Conservation (phyloP, 331 rosid species). For the Acacia pycnantha region DNA sequence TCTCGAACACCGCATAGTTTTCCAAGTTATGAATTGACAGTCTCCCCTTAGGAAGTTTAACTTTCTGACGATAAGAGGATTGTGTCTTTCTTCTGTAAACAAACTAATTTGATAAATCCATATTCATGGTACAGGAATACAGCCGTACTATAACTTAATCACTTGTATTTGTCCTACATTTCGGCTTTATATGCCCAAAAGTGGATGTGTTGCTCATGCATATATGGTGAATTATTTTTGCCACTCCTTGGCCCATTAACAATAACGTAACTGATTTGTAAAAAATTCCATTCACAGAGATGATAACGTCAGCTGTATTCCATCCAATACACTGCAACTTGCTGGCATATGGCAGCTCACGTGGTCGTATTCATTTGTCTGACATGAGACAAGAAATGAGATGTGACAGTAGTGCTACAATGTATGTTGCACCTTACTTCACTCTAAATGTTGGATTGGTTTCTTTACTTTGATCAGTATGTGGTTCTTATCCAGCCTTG, state of each 20-base stretch:
- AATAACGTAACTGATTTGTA: not conserved
- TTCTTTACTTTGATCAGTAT: slow-evolving; percentile 1
- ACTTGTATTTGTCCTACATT: not conserved
- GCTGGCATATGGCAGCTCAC: slow-evolving; percentile 77
- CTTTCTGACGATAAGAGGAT: too few species aligned
- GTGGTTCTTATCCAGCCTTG: slow-evolving; percentile 25
- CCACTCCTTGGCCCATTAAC: too few species aligned
- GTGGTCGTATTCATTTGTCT: slow-evolving; percentile 62
- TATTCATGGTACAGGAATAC: not conserved
- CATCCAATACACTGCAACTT: slow-evolving; percentile 75
- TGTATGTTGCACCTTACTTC: slow-evolving; percentile 35
- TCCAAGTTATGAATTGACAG: not conserved
- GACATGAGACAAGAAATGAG: slow-evolving; percentile 72
- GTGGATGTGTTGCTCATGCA: too few species aligned
- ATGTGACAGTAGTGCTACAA: slow-evolving; percentile 56
- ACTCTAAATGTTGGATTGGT: not conserved
- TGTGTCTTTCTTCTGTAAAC: not conserved
- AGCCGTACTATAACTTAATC: not conserved
- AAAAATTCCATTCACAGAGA: slow-evolving; percentile 44
- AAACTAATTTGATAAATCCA: not conserved
- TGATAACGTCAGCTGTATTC: slow-evolving; percentile 72
- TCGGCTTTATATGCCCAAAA: too few species aligned
- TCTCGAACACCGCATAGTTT: not conserved
- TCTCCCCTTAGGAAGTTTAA: too few species aligned
- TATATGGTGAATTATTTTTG: too few species aligned